Evolutionary conservation across 148 eudicot species (phyloP).

Genomic region (Chenopodium album): DNA sequence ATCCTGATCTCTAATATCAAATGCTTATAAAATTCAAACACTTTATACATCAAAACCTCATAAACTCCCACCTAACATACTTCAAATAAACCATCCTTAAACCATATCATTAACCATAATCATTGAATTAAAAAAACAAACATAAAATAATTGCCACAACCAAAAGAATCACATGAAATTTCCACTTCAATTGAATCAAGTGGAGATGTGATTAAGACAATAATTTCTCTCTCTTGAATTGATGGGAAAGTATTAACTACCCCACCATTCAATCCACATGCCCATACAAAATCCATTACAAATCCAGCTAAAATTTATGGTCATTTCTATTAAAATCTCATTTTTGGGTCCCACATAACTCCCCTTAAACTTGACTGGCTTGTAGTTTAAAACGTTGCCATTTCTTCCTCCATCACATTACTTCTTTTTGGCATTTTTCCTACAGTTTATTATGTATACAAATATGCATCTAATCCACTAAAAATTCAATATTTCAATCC

Average conservation of each 20-base stretch:
- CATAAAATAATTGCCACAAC: neutral
- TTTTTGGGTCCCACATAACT: neutral
- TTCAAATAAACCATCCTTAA: too few species aligned
- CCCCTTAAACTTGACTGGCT: neutral
- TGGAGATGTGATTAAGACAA: constrained; percentile 4
- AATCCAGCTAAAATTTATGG: constrained; percentile 17
- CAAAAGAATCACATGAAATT: constrained; percentile 1
- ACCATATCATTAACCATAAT: neutral
- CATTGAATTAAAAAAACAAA: too few species aligned
- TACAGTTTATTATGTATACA: neutral
- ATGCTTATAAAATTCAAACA: too few species aligned
- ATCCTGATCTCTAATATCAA: too few species aligned
- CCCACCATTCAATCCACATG: constrained; percentile 31
- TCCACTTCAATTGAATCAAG: constrained; percentile 6
- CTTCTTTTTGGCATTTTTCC: constrained; percentile 18
- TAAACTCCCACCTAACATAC: too few species aligned
- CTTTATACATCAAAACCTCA: too few species aligned
- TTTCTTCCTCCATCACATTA: constrained; percentile 9
- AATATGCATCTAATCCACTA: neutral
- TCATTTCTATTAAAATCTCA: constrained; percentile 2
- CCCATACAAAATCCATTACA: constrained; percentile 16
- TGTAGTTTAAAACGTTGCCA: constrained; percentile 17
- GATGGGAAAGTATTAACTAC: neutral
- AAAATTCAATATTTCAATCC: neutral
- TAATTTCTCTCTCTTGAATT: neutral